Base-by-base conservation (phyloP, 2,329 filamentous ascomycete genomes). In the Cladosporium phlei region DNA sequence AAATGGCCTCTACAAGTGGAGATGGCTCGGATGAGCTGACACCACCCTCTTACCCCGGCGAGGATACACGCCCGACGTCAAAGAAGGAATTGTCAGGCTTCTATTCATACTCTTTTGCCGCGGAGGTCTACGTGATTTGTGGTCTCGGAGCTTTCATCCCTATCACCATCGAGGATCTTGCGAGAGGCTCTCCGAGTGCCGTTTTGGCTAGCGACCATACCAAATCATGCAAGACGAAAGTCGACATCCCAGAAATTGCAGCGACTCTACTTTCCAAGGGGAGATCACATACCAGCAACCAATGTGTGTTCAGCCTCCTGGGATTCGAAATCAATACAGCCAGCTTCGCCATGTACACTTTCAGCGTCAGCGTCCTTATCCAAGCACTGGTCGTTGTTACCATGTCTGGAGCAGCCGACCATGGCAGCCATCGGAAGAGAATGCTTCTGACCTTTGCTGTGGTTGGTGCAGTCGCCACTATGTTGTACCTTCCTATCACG, bases 291-390 rank as follows among this genome's bases (percentile, higher is more conserved):
- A 22, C 34, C 27, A 47, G 32, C 75, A 38, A 53, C 4, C 88
- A 94, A 64, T 98, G 93, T 62, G 74, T 97, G 50, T 81, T 97
- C 49, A 80, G 84, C 53, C 73, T 97, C 4, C 71, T 95, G 19
- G 91, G 91, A 5, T 66, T 86, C 50, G 84, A 95, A 60, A 84
- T 98, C 69, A 97, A 97, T 67, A 96, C 91, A 1, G 90, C 91
- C 27, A 94, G 87, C 66, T 96, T 97, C 66, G 91, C 89, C 64
- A 95, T 97, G 88, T 97, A 97, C 69, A 96, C 89, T 2, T 98
- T 98, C 68, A 95, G 89, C 48, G 74, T 94, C 60, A 94, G 88
- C 63, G 93, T 98, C 1, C 68, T 96, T 16, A 67, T 96, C 9
- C 93, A 98, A 65, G 86, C 90, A 1, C 69, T 97, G 21, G 71